Conservation (phyloP, 2,329 filamentous ascomycete species). For the Gliomastix tumulicola region DNA sequence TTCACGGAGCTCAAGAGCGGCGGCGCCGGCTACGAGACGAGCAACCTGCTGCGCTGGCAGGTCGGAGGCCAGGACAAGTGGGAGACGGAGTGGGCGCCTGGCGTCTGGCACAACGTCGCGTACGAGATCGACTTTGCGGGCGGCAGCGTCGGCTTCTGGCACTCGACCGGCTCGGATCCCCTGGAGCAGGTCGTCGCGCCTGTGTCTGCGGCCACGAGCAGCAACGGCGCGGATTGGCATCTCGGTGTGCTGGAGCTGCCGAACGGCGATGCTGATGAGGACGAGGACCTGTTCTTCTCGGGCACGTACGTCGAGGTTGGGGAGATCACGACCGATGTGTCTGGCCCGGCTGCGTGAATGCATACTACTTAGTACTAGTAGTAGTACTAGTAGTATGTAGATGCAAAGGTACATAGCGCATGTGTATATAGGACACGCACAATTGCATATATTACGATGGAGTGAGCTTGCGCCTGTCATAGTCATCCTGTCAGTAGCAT, state of each 20-base stretch:
- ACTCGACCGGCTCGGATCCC: slow-evolving; percentile 54
- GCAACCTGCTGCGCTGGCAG: slow-evolving; percentile 57
- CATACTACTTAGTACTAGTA: neutral
- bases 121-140: slow-evolving; percentile 65
- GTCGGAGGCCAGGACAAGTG: slow-evolving; percentile 54
- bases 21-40: slow-evolving; percentile 33
- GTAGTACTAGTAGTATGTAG: no score
- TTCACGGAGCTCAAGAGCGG: slow-evolving; percentile 71
- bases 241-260: slow-evolving; percentile 62
- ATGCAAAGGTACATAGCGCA: no score
- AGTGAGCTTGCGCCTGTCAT: no score
- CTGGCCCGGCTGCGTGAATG: slow-evolving; percentile 6
- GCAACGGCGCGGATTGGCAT: slow-evolving; percentile 68
- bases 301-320: slow-evolving; percentile 60
- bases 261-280: slow-evolving; percentile 41
- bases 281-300: slow-evolving; percentile 65
- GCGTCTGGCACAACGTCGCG: slow-evolving; percentile 68
- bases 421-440: no score
- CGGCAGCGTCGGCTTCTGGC: slow-evolving; percentile 60
- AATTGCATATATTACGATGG: no score
- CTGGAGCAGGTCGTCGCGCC: slow-evolving; percentile 53
- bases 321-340: slow-evolving; percentile 20
- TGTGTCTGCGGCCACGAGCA: slow-evolving; percentile 52
- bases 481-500: no score
- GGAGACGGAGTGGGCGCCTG: slow-evolving; percentile 53